phyloP scores from a whole-genome alignment of 2,329 filamentous ascomycete genomes.

The Beauveria pseudobassiana region DNA sequence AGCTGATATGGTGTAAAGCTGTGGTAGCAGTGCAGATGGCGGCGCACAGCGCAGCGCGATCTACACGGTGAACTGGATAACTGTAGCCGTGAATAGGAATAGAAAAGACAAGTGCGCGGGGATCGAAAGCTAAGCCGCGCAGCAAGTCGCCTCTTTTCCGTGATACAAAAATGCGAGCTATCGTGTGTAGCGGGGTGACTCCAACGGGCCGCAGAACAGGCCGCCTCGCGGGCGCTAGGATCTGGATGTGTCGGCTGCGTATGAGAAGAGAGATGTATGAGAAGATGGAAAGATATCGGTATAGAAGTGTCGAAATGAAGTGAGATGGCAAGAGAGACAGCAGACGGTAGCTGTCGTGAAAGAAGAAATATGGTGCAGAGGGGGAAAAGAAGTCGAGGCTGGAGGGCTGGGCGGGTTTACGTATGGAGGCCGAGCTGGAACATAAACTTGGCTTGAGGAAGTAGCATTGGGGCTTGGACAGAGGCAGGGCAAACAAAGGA shows the following conservation, averaged over 20 bases:
- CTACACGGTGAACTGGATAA: not conserved
- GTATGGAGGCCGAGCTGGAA: not conserved
- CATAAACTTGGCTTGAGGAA: not conserved
- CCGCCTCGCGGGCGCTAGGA: conserved; percentile 6
- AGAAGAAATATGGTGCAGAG: conserved; percentile 1
- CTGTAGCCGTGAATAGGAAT: not conserved
- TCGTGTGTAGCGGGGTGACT: conserved; percentile 9
- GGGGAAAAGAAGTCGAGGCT: not conserved
- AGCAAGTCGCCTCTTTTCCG: not conserved
- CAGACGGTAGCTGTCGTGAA: not conserved
- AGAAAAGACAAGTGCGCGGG: too few species aligned
- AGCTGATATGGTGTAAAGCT: not conserved
- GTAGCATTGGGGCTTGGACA: conserved; percentile 5
- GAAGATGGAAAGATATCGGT: not conserved
- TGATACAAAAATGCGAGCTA: not conserved
- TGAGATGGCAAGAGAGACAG: not conserved
- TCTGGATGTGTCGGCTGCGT: not conserved
- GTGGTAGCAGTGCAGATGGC: not conserved
- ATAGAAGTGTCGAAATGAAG: not conserved
- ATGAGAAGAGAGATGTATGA: not conserved
- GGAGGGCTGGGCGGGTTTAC: conserved; percentile 9
- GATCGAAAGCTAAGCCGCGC: not conserved
- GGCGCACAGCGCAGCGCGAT: not conserved
- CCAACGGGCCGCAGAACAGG: conserved; percentile 10
- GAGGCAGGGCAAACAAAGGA: not conserved